These are phyloP conservation scores for Leptographium lundbergii DNA, from an alignment of 2,329 filamentous ascomycete genomes.

Conservation along the genomic window DNA sequence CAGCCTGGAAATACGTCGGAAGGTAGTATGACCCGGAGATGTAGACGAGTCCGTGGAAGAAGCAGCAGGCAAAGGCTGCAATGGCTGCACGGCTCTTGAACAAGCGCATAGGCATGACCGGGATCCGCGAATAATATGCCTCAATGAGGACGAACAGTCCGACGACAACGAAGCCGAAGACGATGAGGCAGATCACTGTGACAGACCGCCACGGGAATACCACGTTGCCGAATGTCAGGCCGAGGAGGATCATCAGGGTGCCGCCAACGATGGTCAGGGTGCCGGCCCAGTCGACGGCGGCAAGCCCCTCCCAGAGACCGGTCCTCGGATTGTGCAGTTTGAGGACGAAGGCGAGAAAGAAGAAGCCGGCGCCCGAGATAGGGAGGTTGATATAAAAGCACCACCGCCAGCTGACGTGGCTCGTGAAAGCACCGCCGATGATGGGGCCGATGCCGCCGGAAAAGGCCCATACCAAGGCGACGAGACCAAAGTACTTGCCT, in stretches of 20 bases:
- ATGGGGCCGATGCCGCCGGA: slow-evolving; percentile 51
- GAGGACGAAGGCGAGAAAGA: slow-evolving; percentile 46
- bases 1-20: slow-evolving; percentile 73
- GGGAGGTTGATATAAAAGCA: slow-evolving; percentile 53
- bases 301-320: slow-evolving; percentile 46
- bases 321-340: slow-evolving; percentile 58
- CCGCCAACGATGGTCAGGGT: slow-evolving; percentile 55
- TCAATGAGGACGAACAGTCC: slow-evolving; percentile 61
- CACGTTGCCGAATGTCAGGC: slow-evolving; percentile 73
- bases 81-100: slow-evolving; percentile 56
- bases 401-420: slow-evolving; percentile 48
- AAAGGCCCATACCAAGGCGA: slow-evolving; percentile 55
- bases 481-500: slow-evolving; percentile 46
- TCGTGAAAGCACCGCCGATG: slow-evolving; percentile 50
- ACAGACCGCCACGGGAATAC: slow-evolving; percentile 62
- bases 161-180: slow-evolving; percentile 56
- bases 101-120: slow-evolving; percentile 62
- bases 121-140: slow-evolving; percentile 59
- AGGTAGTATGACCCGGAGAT: slow-evolving; percentile 70
- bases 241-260: slow-evolving; percentile 76
- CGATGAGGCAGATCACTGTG: slow-evolving; percentile 62
- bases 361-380: slow-evolving; percentile 27
- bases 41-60: slow-evolving; percentile 65
- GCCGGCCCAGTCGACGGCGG: slow-evolving; percentile 48
- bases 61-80: slow-evolving; percentile 51